Base-by-base conservation (phyloP, 2,329 filamentous ascomycete species). In the Claviceps quebecensis region DNA sequence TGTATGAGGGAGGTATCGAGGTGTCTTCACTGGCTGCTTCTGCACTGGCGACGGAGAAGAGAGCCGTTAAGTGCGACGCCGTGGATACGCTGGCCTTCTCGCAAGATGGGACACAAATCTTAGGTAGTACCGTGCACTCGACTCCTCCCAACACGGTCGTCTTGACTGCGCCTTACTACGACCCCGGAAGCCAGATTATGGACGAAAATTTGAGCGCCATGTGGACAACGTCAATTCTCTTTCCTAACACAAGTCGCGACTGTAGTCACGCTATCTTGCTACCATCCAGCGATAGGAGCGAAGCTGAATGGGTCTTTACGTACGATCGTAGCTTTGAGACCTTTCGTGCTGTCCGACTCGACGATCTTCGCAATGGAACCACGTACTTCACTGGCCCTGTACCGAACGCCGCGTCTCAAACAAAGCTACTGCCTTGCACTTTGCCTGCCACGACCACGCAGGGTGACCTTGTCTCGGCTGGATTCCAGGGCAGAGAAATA, bases 1-100 rank as follows among this genome's bases (percentile, higher is more conserved):
- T 88, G 7, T 94, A 90, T 65, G 82, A 88, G 61, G 86, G 86
- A 51, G 87, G 86, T n/a, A 90, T 95, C 55, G 89, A 95, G 65
- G 86, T 95, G 0, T 82, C 86, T 29, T 86, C 87, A 5, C 70
- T 95, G 40, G 79, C 78, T 47, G 72, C 82, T 2, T 77, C 74
- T 50, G 80, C 79, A 26, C 60, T 83, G 29, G 66, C 77, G 13
- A 85, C 79, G 0, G 84, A 89, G 57, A 76, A 84, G 59, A 76
- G 87, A 57, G 79, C 86, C 11, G 86, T 91, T 52, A 87, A 89
- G 60, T 91, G 86, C 60, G 82, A 86, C 60, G 77, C 76, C 1
- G 84, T 90, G 4, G 86, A 91, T 61, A 73, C 80, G 2, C 68
- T 93, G 47, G 75, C 80, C 3, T 93, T 93, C 62, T 90, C 86